Base-by-base conservation (phyloP, 1,284 basidiomycete genomes). In the Ustilago bromivora region DNA sequence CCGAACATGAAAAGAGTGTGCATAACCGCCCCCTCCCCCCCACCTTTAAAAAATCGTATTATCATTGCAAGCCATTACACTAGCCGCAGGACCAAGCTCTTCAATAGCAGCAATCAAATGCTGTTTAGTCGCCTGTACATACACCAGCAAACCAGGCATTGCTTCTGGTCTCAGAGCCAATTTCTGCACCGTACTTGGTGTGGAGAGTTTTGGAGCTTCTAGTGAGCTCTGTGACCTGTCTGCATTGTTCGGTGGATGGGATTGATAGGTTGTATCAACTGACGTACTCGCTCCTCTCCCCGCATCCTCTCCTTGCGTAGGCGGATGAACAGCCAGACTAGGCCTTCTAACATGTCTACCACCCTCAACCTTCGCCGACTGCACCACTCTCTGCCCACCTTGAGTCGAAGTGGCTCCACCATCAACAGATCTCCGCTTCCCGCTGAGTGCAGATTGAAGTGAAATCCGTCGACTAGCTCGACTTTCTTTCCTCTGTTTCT, bases 151-250 rank as follows among this genome's bases (percentile, higher is more conserved):
- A 4, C 80, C 66, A 0, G 75, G 74, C 59, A 83, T 76, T 12
- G 77, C 78, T 51, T 82, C 79, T 8, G 80, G 79, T 32, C 77
- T 54, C 34, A 83, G 59, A 7, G 79, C 72, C 1, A 80, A 34
- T 43, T 80, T 80, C 28, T 62, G 67, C 54, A 75, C 70, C 51
- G 62, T 54, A 5, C 55, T 31, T 15, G 60, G 19, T 19, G 43
- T 46, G 7, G n/a, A 23, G 15, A 28, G n/a, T 13, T 35, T 51
- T 13, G 47, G 9, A 12, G 49, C 19, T 49, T 63, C 68, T 10
- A 49, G 11, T 32, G 63, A 51, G 60, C 62, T 72, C 9, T 63
- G 58, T 15, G 64, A 34, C 9, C 61, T 47, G 6, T 32, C 17
- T 15, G 46, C 23, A 28, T 28, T 28, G 23, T 28, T 28, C 23